Percentiles rank a stretch among this genome's conserved stretches.
Conservation (phyloP, 345 rosid genomes). For the Gossypium rotundifolium region DNA sequence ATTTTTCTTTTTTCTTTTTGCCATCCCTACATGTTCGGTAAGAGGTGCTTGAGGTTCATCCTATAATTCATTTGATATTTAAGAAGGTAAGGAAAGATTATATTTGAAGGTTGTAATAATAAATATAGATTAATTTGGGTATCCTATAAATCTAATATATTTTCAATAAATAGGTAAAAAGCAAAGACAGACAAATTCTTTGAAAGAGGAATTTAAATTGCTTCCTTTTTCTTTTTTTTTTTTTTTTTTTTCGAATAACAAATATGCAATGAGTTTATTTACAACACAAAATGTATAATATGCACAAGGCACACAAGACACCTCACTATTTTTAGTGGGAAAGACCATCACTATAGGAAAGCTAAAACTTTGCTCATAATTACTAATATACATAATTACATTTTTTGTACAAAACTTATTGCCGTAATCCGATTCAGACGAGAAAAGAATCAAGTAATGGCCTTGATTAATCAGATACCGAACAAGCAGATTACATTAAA, state of each 20-base stretch:
- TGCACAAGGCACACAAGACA: not conserved
- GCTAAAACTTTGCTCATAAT: not conserved
- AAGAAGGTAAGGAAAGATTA: too few species aligned
- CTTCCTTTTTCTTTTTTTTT: too few species aligned
- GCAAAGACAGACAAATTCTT: not conserved
- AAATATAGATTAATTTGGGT: too few species aligned
- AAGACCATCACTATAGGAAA: not conserved
- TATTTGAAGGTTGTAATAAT: too few species aligned
- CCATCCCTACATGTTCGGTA: too few species aligned
- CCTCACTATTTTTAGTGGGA: not conserved
- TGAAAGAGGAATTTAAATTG: too few species aligned
- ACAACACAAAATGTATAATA: slow-evolving; percentile 5
- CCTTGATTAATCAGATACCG: not conserved
- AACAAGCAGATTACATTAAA: not conserved
- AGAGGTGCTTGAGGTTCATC: too few species aligned
- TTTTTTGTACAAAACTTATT: slow-evolving; percentile 10
- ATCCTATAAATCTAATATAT: too few species aligned
- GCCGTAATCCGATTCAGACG: not conserved
- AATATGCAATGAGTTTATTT: slow-evolving; percentile 2
- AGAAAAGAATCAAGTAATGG: slow-evolving; percentile 1
- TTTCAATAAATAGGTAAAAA: not conserved
- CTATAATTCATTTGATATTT: too few species aligned
- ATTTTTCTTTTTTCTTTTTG: too few species aligned
- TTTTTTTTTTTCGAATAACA: not conserved
- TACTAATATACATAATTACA: not conserved